phyloP scores from a whole-genome alignment of 2,329 filamentous ascomycete genomes.

The Alternaria incomplexa region DNA sequence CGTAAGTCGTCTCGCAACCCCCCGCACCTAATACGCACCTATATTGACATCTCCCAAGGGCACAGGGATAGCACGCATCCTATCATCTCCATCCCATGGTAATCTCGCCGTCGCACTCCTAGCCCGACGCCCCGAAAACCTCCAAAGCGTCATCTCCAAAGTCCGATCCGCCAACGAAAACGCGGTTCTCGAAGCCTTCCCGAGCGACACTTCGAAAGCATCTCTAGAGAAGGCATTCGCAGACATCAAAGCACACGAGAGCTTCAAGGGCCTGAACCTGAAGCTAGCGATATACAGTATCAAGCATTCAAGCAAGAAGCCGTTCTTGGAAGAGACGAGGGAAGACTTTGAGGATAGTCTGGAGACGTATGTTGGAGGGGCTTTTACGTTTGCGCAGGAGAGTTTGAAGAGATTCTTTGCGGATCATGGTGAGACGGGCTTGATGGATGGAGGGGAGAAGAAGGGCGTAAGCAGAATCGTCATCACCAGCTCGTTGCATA shows the following conservation, averaged over 20 bases:
- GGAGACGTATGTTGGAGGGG: conserved; percentile 61
- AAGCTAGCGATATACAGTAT: conserved; percentile 62
- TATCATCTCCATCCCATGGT: conserved; percentile 58
- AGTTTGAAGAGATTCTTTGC: conserved; percentile 59
- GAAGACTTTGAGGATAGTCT: conserved; percentile 54
- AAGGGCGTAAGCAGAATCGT: conserved; percentile 51
- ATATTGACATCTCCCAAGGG: too few species aligned
- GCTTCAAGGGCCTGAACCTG: conserved; percentile 59
- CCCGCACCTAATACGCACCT: not conserved
- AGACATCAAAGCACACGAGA: conserved; percentile 56
- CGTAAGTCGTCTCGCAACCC: conserved; percentile 15
- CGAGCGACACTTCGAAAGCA: conserved; percentile 57
- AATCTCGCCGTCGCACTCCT: conserved; percentile 64
- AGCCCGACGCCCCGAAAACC: conserved; percentile 56
- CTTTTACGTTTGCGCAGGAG: conserved; percentile 63
- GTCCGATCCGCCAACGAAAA: conserved; percentile 51
- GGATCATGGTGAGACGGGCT: conserved; percentile 57
- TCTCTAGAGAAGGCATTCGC: conserved; percentile 57
- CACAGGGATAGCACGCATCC: conserved; percentile 62
- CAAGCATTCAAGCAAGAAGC: conserved; percentile 62
- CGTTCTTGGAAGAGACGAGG: conserved; percentile 61
- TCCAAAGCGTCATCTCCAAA: conserved; percentile 52
- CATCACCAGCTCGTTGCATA: too few species aligned
- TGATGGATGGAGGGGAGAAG: conserved; percentile 57
- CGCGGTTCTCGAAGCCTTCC: conserved; percentile 59